Base-by-base conservation (phyloP, 257 asterid species). In the Solanum tacnaense region DNA sequence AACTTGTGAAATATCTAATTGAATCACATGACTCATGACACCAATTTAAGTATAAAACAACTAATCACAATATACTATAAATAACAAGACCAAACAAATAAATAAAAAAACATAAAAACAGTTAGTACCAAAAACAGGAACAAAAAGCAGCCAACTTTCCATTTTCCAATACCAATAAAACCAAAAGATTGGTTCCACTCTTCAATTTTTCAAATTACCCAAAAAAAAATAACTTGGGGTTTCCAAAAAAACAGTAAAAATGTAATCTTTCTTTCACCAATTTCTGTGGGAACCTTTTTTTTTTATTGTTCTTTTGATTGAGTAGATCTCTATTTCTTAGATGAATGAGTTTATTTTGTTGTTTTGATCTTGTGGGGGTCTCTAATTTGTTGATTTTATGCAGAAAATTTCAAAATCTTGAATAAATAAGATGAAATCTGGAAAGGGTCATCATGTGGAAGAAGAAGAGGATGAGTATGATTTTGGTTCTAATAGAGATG, bases 391-490 rank as follows among this genome's bases (percentile, higher is more conserved):
- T 65, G 71, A 52, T 90, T 89, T 90, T 87, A 62, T 82, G 89
- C 92, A 89, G 93, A 74, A 84, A 78, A 87, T 86, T 56, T 79
- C 29, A 85, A 52, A 87, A 88, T 92, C 81, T 91, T 88, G 89
- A 65, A 49, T 67, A 58, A 79, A 13, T 31, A 82, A 1, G 23
- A 91, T 96, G 99, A 94, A 94, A 92, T 91, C 98, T 71, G 98
- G 94, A 35, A 96, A 94, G 90, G 90, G 91, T 88, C 95, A 91
- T 89, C 92, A 91, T 62, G 98, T 92, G 85, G 99, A 95, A 71
- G 98, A 96, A 75, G 98, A 95, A 32, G 96, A 92, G 89, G 97
- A 89, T 91, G 96, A 95, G 29, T 98, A 92, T 9, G 96, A 96
- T 83, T 93, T 91, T 87, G 98, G 93, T 65, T 35, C 91, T 7